Evolutionary conservation across 768 basidiomycete genomes (phyloP).

Genomic region (Gloeostereum incarnatum): DNA sequence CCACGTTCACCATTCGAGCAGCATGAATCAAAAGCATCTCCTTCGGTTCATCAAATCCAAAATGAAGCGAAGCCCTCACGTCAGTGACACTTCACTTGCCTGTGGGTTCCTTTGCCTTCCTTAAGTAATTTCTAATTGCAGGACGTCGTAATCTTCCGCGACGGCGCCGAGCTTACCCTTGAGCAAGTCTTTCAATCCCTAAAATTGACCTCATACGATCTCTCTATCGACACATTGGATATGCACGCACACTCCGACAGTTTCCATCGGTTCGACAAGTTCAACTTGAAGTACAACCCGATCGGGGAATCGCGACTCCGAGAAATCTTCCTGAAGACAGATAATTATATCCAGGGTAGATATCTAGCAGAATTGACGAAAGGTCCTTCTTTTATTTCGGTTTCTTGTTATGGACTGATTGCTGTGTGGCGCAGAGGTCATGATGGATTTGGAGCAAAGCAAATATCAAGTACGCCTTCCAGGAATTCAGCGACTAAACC

Average conservation of each 20-base stretch:
- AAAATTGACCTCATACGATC: conserved; percentile 90
- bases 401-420: not conserved
- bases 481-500: not conserved
- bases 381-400: conserved; percentile 34
- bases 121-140: conserved; percentile 17
- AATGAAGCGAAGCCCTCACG: conserved; percentile 83
- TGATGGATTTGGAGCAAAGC: conserved; percentile 96
- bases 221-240: conserved; percentile 97
- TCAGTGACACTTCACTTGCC: conserved; percentile 20
- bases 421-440: conserved; percentile 57
- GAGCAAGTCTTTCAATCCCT: conserved; percentile 95
- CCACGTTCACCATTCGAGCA: conserved; percentile 96
- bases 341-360: conserved; percentile 86
- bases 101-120: not conserved
- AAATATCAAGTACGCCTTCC: conserved; percentile 83
- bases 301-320: conserved; percentile 91
- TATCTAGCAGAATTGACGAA: conserved; percentile 93
- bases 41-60: conserved; percentile 98
- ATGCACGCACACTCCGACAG: conserved; percentile 99
- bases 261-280: conserved; percentile 98
- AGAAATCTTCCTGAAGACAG: conserved; percentile 98
- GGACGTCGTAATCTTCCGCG: conserved; percentile 96
- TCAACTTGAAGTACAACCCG: conserved; percentile 96
- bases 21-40: conserved; percentile 99
- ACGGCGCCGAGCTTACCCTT: conserved; percentile 81